phyloP scores from a whole-genome alignment of 2,329 filamentous ascomycete genomes.

The Laburnicola sp. region DNA sequence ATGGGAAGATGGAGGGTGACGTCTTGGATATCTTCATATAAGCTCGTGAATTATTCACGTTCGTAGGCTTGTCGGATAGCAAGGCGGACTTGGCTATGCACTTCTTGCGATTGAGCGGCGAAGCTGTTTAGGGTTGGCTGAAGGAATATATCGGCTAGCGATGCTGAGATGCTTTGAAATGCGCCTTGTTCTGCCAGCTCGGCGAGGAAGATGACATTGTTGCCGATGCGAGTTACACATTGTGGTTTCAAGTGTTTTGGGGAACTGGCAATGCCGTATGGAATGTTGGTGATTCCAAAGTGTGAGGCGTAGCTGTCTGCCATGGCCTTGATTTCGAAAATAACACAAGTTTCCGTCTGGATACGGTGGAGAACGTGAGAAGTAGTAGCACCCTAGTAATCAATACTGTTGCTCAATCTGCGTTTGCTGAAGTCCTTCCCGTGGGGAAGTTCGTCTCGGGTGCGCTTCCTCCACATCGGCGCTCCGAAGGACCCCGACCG shows the following conservation, averaged over 20 bases:
- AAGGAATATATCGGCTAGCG: slow-evolving; percentile 33
- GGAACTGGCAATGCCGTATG: slow-evolving; percentile 37
- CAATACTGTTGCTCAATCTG: too few relatives aligned
- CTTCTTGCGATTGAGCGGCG: slow-evolving; percentile 49
- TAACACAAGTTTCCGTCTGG: too few relatives aligned
- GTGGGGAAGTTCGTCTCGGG: background rate
- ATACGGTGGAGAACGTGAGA: background rate
- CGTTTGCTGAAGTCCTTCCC: background rate
- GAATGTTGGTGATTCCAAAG: slow-evolving; percentile 38
- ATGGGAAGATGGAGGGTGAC: slow-evolving; percentile 60
- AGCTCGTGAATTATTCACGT: slow-evolving; percentile 18
- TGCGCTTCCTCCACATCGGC: too few relatives aligned
- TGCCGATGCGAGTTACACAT: slow-evolving; percentile 55
- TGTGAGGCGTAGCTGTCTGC: slow-evolving; percentile 29
- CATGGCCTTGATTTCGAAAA: slow-evolving; percentile 24
- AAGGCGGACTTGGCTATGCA: slow-evolving; percentile 47
- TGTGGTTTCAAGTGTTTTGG: slow-evolving; percentile 37
- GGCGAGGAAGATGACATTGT: slow-evolving; percentile 58
- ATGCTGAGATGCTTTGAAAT: slow-evolving; percentile 30
- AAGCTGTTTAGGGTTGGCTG: slow-evolving; percentile 53
- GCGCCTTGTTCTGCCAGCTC: slow-evolving; percentile 43
- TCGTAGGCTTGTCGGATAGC: slow-evolving; percentile 45
- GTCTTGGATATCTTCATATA: slow-evolving; percentile 41
- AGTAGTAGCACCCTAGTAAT: background rate
- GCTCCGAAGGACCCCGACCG: too few relatives aligned